Evolutionary conservation across 495 filamentous ascomycete genomes (phyloP), one percentile per base, ranked within the genome.

Genomic region (Podospora bellae-mahoneyi): DNA sequence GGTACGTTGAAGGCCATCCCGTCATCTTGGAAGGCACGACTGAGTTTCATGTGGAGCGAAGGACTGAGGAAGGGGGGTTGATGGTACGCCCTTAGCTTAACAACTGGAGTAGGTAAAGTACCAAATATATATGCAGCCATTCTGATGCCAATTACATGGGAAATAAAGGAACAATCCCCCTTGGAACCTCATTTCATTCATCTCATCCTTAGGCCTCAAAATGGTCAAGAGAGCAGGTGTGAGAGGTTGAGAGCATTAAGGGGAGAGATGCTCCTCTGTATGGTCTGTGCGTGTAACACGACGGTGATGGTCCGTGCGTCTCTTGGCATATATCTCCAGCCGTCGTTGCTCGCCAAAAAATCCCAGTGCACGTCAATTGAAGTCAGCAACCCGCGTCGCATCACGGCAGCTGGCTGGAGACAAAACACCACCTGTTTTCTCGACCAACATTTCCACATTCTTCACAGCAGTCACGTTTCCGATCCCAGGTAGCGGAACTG

Each of bases 331-430:
- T 48, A 10, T 16, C 39, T 48, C 39, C 39, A 48, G 39, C 39
- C 39, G 1, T 48, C 39, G 39, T 48, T 58, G 55, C 55, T 26
- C n/a, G 55, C 4, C 55, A 58, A 58, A 58, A 58, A 58, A 20
- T 58, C 55, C 55, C 55, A 58, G 39, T 48, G 39, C 53, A 66
- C 64, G 64, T 59, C 53, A 20, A 58, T 58, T 58, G 55, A 58
- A 58, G n/a, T 58, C n/a, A 58, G 55, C 55, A 58, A 58, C n/a
- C 23, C 55, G 55, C 55, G 55, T 58, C 55, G 55, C 55, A 58
- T 58, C 55, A 26, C 55, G 23, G n/a, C 55, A 26, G 23, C 23
- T n/a, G 55, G 5, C 55, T 58, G 23, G n/a, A 58, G n/a, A 26
- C 55, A 58, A 4, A 58, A 58, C 55, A 58, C n/a, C 55, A 23